Percentiles rank a stretch among this genome's conserved stretches.
These are phyloP conservation scores for Lepidium aucheri DNA, from an alignment of 345 rosid genomes.

Conservation along the genomic window DNA sequence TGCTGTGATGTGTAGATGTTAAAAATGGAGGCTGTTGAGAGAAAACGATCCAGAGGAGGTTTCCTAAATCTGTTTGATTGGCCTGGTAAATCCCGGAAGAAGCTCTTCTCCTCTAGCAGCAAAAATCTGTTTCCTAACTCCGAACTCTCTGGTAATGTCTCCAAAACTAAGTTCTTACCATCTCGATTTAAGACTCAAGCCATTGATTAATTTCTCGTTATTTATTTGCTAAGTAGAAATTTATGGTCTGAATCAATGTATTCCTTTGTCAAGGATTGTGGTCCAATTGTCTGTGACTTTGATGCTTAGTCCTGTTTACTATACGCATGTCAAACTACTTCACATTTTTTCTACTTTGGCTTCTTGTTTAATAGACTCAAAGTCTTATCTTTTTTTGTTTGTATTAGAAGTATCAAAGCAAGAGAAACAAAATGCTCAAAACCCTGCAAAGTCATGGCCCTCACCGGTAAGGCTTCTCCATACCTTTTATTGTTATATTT, in stretches of 20 bases:
- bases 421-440: slow-evolving; percentile 37
- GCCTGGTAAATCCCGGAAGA: slow-evolving; percentile 83
- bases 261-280: background rate
- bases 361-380: slow-evolving; percentile 1
- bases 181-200: background rate
- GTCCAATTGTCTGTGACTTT: background rate
- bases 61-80: slow-evolving; percentile 73
- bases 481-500: background rate
- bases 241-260: background rate
- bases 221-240: background rate
- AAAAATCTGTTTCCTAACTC: background rate
- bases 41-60: slow-evolving; percentile 61
- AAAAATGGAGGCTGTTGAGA: slow-evolving; percentile 60
- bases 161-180: background rate
- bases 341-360: background rate
- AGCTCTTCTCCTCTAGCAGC: slow-evolving; percentile 48
- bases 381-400: slow-evolving; percentile 4
- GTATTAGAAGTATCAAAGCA: slow-evolving; percentile 35
- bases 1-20: slow-evolving; percentile 26
- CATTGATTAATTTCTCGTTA: background rate
- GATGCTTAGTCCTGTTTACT: background rate
- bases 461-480: slow-evolving; percentile 30
- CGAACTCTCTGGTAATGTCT: slow-evolving; percentile 7
- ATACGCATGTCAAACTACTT: background rate
- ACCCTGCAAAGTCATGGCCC: slow-evolving; percentile 22